phyloP scores from a whole-genome alignment of 2,329 filamentous ascomycete species.

The Pseudogymnoascus sp. region DNA sequence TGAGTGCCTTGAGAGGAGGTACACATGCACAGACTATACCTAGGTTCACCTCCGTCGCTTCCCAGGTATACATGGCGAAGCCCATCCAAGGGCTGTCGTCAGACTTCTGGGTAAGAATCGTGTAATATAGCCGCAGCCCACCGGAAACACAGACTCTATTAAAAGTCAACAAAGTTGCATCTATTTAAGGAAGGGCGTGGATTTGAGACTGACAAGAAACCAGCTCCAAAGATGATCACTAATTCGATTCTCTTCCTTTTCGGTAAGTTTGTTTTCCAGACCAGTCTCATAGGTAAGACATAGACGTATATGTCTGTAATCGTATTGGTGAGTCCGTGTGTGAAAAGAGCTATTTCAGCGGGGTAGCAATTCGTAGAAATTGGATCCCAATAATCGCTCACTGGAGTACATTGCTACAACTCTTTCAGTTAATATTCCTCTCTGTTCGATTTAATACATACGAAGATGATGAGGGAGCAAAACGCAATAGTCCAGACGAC shows the following conservation, averaged over 20 bases:
- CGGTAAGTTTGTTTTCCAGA: neutral
- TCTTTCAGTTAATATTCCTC: neutral
- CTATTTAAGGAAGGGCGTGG: neutral
- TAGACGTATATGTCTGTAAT: neutral
- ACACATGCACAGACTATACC: constrained; percentile 87
- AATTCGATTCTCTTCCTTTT: neutral
- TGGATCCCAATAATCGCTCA: neutral
- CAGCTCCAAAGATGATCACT: neutral
- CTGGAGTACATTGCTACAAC: neutral
- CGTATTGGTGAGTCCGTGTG: neutral
- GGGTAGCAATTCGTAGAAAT: neutral
- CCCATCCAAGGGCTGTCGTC: neutral
- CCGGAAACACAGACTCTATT: neutral
- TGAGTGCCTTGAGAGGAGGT: constrained; percentile 82
- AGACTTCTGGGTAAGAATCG: neutral
- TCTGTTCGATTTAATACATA: neutral
- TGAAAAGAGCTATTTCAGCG: neutral
- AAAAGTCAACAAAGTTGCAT: neutral
- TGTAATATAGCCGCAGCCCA: neutral
- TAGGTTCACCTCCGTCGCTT: constrained; percentile 80
- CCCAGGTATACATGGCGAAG: constrained; percentile 46
- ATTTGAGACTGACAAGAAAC: neutral
- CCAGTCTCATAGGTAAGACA: neutral
- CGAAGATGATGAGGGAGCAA: neutral
- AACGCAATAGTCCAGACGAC: neutral